These are phyloP conservation scores for Pseudocercospora crystallina DNA, from an alignment of 2,329 filamentous ascomycete species.

Conservation along the genomic window DNA sequence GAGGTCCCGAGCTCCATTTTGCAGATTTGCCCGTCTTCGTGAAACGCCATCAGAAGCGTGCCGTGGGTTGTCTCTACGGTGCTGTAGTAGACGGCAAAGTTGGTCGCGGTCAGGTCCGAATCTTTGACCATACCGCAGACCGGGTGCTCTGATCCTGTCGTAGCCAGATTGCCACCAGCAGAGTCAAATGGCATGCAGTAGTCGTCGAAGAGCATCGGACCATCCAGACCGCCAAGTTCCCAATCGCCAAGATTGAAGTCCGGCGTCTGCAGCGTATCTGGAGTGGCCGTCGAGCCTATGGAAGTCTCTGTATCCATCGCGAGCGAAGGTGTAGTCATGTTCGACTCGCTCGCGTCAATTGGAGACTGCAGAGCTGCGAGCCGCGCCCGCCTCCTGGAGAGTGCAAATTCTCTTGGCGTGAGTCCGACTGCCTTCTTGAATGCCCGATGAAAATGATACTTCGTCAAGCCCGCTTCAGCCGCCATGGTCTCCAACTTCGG, in stretches of 20 bases:
- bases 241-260: conserved; percentile 10
- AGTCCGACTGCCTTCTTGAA: conserved; percentile 58
- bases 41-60: conserved; percentile 14
- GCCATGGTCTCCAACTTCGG: conserved; percentile 49
- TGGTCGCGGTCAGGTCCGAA: neutral
- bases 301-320: neutral
- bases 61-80: conserved; percentile 10
- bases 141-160: too few species aligned
- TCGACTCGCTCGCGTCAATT: neutral
- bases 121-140: neutral
- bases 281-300: neutral
- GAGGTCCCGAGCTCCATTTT: conserved; percentile 10
- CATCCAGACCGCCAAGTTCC: conserved; percentile 4
- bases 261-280: neutral
- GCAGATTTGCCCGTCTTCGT: conserved; percentile 10
- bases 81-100: conserved; percentile 8
- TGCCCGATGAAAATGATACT: conserved; percentile 60
- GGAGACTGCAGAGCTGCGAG: neutral
- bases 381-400: neutral
- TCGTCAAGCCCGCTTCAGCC: conserved; percentile 52
- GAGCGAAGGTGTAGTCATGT: conserved; percentile 2
- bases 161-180: too few species aligned
- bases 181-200: too few species aligned
- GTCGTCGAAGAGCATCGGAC: conserved; percentile 3
- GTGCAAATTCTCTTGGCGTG: conserved; percentile 50